These are phyloP conservation scores for Yamadazyma friedrichii DNA, from an alignment of 1,139 yeast species.

Conservation along the genomic window DNA sequence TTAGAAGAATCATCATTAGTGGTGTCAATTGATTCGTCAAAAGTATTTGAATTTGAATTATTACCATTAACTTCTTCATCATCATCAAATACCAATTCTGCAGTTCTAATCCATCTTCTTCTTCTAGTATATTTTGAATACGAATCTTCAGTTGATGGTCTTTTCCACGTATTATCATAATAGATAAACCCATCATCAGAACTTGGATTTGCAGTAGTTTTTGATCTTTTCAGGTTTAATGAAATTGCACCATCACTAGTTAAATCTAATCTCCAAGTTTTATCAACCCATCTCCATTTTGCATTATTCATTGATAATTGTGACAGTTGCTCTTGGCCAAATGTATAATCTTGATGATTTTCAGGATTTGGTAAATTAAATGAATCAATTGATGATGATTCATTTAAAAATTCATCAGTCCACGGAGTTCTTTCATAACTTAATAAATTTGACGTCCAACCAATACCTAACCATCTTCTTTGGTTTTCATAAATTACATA, in stretches of 20 bases:
- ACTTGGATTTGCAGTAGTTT: slow-evolving; percentile 74
- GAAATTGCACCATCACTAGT: slow-evolving; percentile 87
- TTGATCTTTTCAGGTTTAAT: slow-evolving; percentile 59
- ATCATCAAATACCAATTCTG: slow-evolving; percentile 63
- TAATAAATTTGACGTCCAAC: slow-evolving; percentile 91
- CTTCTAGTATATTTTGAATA: slow-evolving; percentile 90
- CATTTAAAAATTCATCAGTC: slow-evolving; percentile 95
- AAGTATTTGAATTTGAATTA: slow-evolving; percentile 6
- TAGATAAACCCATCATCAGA: slow-evolving; percentile 84
- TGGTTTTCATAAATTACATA: slow-evolving; percentile 95
- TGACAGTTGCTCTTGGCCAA: slow-evolving; percentile 17
- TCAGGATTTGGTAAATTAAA: slow-evolving; percentile 78
- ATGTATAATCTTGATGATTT: slow-evolving; percentile 26
- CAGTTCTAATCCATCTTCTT: slow-evolving; percentile 94
- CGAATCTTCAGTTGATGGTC: slow-evolving; percentile 84
- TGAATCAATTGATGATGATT: slow-evolving; percentile 70
- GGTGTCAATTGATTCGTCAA: slow-evolving; percentile 6
- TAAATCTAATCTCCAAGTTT: slow-evolving; percentile 85
- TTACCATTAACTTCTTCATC: slow-evolving; percentile 6
- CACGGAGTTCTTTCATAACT: slow-evolving; percentile 94
- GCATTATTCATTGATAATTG: slow-evolving; percentile 33
- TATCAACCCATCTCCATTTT: slow-evolving; percentile 93
- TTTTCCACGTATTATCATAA: slow-evolving; percentile 92
- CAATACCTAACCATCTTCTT: slow-evolving; percentile 96
- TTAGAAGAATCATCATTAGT: slow-evolving; percentile 12